Percentiles rank a stretch among this genome's conserved stretches.
Conservation (phyloP, 768 basidiomycete species). For the Solioccasus polychromus region DNA sequence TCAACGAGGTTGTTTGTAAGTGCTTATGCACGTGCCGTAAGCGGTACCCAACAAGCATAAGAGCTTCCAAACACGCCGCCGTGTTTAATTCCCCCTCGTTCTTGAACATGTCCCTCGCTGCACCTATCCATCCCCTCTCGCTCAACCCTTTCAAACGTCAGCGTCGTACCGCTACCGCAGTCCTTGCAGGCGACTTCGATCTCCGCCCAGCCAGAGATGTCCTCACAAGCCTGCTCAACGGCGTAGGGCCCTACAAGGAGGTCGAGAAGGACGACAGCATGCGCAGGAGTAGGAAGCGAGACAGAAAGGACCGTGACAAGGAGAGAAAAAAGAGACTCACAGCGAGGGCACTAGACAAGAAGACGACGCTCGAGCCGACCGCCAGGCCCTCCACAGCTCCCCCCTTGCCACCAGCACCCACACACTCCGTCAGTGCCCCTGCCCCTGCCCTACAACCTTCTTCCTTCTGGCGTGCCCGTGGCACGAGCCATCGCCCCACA, state of each 20-base stretch:
- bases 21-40: constrained; percentile 38
- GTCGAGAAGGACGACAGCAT: constrained; percentile 61
- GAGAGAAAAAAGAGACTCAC: constrained; percentile 45
- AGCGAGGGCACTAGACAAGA: constrained; percentile 35
- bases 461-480: constrained; percentile 63
- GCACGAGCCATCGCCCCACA: constrained; percentile 43
- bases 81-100: constrained; percentile 22
- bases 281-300: constrained; percentile 53
- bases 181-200: constrained; percentile 77
- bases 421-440: constrained; percentile 29
- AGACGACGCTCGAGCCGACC: constrained; percentile 17
- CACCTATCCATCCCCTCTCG: constrained; percentile 8
- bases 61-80: constrained; percentile 34
- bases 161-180: constrained; percentile 68
- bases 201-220: constrained; percentile 65
- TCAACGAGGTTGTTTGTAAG: constrained; percentile 35
- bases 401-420: constrained; percentile 10
- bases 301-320: constrained; percentile 44
- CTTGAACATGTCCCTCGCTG: constrained; percentile 23
- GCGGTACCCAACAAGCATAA: constrained; percentile 32
- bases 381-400: constrained; percentile 16
- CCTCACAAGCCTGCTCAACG: constrained; percentile 76
- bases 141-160: constrained; percentile 33
- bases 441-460: constrained; percentile 37
- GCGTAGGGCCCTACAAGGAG: constrained; percentile 61